These are phyloP conservation scores for Casuarina glauca DNA, from an alignment of 306 rosid genomes.

Conservation along the genomic window DNA sequence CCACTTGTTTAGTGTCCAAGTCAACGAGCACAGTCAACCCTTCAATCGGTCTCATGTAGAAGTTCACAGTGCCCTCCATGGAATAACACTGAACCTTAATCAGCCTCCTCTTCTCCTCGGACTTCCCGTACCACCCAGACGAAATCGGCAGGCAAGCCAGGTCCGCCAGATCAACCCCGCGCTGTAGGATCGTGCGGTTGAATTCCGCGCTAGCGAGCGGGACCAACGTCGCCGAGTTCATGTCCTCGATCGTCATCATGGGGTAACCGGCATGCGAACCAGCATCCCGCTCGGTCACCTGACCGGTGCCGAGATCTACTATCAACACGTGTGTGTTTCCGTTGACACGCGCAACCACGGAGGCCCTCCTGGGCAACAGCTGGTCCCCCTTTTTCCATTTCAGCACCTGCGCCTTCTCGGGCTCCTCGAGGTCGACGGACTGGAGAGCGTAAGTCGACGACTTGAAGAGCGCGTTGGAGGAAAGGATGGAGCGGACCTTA, in stretches of 20 bases:
- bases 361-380: constrained; percentile 54
- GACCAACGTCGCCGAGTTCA: constrained; percentile 42
- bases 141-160: constrained; percentile 69
- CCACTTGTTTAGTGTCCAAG: constrained; percentile 51
- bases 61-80: constrained; percentile 67
- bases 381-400: constrained; percentile 55
- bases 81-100: constrained; percentile 83
- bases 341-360: constrained; percentile 46
- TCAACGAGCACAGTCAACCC: constrained; percentile 74
- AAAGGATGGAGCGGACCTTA: constrained; percentile 45
- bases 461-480: constrained; percentile 48
- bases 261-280: constrained; percentile 56
- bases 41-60: constrained; percentile 93
- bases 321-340: constrained; percentile 43
- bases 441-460: constrained; percentile 40
- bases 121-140: constrained; percentile 71
- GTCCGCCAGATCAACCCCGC: constrained; percentile 64
- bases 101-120: constrained; percentile 55
- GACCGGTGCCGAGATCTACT: constrained; percentile 42
- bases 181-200: constrained; percentile 56
- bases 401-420: constrained; percentile 54
- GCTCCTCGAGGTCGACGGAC: constrained; percentile 66
- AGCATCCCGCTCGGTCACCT: constrained; percentile 28
- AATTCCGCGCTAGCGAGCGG: constrained; percentile 48
- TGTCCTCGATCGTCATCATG: constrained; percentile 59